These are phyloP conservation scores for Phellopilus nigrolimitatus DNA, from an alignment of 1,284 basidiomycete genomes.

Conservation along the genomic window DNA sequence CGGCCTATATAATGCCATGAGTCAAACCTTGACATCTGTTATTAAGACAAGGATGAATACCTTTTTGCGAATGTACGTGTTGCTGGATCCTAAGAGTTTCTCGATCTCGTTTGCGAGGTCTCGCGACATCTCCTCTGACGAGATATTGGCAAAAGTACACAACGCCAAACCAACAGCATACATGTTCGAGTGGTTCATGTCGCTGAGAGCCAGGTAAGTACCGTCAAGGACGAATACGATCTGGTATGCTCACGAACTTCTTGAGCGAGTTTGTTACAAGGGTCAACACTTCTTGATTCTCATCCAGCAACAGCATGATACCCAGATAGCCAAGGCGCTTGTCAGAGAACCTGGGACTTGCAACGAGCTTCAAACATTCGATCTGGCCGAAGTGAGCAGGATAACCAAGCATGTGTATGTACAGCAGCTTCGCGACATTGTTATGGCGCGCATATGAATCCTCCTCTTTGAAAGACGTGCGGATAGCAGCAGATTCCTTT, in stretches of 20 bases:
- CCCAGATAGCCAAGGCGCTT: conserved; percentile 97
- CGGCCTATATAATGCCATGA: conserved; percentile 54
- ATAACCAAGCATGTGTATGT: conserved; percentile 99
- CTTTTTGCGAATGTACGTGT: conserved; percentile 99
- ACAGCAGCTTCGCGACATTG: conserved; percentile 97
- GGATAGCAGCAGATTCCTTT: conserved; percentile 96
- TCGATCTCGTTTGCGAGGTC: conserved; percentile 97
- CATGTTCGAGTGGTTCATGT: conserved; percentile 99
- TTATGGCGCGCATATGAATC: conserved; percentile 91
- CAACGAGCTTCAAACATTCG: conserved; percentile 98
- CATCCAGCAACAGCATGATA: conserved; percentile 96
- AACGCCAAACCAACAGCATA: conserved; percentile 96
- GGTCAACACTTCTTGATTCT: conserved; percentile 97
- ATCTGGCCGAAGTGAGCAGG: conserved; percentile 99
- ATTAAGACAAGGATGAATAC: conserved; percentile 35
- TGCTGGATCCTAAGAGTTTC: conserved; percentile 94
- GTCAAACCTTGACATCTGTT: conserved; percentile 11
- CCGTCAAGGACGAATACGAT: conserved; percentile 17
- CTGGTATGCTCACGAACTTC: conserved; percentile 62
- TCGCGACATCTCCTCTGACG: conserved; percentile 97
- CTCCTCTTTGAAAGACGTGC: conserved; percentile 97
- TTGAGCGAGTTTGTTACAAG: conserved; percentile 98
- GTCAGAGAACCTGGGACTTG: conserved; percentile 95
- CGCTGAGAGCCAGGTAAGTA: conserved; percentile 47
- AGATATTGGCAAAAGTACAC: conserved; percentile 98